These are phyloP conservation scores for Ceratobasidium sp. DNA, from an alignment of 1,284 basidiomycete genomes.

Conservation along the genomic window DNA sequence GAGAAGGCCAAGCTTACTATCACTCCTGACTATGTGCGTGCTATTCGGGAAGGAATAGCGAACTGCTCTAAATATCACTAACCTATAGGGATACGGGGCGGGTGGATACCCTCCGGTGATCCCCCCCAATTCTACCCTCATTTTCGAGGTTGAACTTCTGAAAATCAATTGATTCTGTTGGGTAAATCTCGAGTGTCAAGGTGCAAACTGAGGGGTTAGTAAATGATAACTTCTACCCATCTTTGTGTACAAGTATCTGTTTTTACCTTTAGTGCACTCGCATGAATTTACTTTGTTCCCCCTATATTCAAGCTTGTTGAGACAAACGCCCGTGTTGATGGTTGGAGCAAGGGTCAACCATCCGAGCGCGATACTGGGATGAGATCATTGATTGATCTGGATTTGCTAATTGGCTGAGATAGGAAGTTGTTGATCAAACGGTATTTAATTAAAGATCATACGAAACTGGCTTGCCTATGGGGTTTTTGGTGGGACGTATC, in stretches of 20 bases:
- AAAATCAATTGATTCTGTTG: conserved; percentile 44
- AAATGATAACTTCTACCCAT: neutral
- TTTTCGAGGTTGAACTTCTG: conserved; percentile 53
- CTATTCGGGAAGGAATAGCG: neutral
- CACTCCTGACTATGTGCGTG: conserved; percentile 76
- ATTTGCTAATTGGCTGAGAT: no score
- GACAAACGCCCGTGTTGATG: no score
- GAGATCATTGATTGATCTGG: no score
- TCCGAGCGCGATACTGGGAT: no score
- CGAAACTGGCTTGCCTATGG: no score
- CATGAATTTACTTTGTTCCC: neutral
- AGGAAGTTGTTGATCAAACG: no score
- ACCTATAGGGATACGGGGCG: conserved; percentile 50
- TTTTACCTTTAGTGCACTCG: neutral
- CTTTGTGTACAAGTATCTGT: neutral
- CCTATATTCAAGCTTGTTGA: no score
- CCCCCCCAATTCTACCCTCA: conserved; percentile 52
- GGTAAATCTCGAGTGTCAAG: neutral
- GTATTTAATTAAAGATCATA: no score
- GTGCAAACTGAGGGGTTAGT: neutral
- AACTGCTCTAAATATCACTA: neutral
- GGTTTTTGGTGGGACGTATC: no score
- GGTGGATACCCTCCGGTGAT: conserved; percentile 50
- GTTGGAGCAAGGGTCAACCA: no score
- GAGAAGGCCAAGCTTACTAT: conserved; percentile 80